These are phyloP conservation scores for Postia placenta DNA, from an alignment of 768 basidiomycete species.

Conservation along the genomic window DNA sequence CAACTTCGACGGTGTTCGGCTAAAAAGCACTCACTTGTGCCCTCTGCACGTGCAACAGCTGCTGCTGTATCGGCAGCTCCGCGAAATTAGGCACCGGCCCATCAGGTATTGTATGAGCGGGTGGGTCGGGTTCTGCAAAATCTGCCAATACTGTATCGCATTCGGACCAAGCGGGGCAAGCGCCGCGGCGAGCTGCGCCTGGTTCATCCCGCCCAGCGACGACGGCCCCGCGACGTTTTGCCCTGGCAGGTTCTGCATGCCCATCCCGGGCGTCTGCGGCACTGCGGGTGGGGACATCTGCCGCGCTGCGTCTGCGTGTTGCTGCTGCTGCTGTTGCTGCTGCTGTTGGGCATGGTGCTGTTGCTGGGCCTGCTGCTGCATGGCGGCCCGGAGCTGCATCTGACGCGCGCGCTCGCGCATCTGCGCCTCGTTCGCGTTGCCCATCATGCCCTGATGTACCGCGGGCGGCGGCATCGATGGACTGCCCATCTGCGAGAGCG, in stretches of 20 bases:
- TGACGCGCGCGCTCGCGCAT: constrained; percentile 29
- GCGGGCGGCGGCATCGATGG: constrained; percentile 25
- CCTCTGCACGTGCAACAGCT: constrained; percentile 53
- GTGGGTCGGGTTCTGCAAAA: constrained; percentile 51
- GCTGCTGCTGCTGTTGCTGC: constrained; percentile 14
- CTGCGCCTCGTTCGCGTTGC: constrained; percentile 24
- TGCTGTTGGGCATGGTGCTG: constrained; percentile 15
- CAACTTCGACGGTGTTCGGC: neutral
- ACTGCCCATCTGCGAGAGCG: constrained; percentile 11
- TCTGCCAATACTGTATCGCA: constrained; percentile 37
- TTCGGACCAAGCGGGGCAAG: constrained; percentile 23
- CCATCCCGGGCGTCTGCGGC: constrained; percentile 4
- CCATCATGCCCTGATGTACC: constrained; percentile 23
- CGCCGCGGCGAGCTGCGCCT: constrained; percentile 1
- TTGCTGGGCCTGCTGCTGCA: constrained; percentile 13
- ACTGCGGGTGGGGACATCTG: constrained; percentile 16
- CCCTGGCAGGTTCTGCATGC: constrained; percentile 6
- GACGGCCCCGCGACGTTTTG: constrained; percentile 11
- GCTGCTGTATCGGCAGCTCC: constrained; percentile 41
- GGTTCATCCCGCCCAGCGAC: constrained; percentile 5
- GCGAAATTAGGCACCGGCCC: constrained; percentile 48
- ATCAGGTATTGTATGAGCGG: constrained; percentile 54
- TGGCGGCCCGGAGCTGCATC: constrained; percentile 12
- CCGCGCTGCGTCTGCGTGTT: constrained; percentile 12
- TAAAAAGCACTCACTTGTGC: constrained; percentile 38